These are phyloP conservation scores for Stereum hirsutum DNA, from an alignment of 1,284 basidiomycete genomes.

Conservation along the genomic window DNA sequence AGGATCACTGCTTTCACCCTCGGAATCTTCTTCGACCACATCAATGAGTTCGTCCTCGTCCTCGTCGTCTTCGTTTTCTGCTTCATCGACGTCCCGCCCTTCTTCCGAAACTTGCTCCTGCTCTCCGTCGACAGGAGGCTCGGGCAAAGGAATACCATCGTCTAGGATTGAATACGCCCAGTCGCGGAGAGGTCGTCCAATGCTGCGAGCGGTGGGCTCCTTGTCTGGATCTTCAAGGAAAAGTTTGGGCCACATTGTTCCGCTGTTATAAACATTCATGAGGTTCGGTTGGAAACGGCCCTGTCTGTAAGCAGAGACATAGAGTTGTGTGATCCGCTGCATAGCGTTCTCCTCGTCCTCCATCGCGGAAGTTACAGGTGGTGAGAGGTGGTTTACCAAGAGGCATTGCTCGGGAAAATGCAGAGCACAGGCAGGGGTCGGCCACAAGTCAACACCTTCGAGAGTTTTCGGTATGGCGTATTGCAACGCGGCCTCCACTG, in stretches of 20 bases:
- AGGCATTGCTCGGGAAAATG: slow-evolving; percentile 47
- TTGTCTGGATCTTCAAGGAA: slow-evolving; percentile 72
- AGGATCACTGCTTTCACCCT: slow-evolving; percentile 33
- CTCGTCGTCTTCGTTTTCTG: slow-evolving; percentile 23
- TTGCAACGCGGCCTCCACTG: slow-evolving; percentile 66
- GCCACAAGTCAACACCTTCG: slow-evolving; percentile 33
- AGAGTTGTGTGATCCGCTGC: slow-evolving; percentile 32
- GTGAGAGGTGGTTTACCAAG: slow-evolving; percentile 26
- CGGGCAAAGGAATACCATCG: slow-evolving; percentile 50
- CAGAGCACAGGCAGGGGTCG: slow-evolving; percentile 45
- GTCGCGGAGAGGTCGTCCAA: slow-evolving; percentile 52
- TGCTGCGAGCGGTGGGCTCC: slow-evolving; percentile 49
- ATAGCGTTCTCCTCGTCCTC: slow-evolving; percentile 18
- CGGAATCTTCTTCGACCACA: slow-evolving; percentile 37
- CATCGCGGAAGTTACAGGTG: slow-evolving; percentile 14
- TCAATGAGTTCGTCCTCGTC: slow-evolving; percentile 54
- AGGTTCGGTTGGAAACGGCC: slow-evolving; percentile 49
- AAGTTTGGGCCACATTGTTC: slow-evolving; percentile 58
- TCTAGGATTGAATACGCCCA: slow-evolving; percentile 66
- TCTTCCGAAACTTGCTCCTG: slow-evolving; percentile 17
- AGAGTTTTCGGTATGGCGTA: slow-evolving; percentile 59
- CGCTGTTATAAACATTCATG: slow-evolving; percentile 50
- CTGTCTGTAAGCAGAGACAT: slow-evolving; percentile 52
- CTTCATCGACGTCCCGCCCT: slow-evolving; percentile 10
- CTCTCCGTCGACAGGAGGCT: slow-evolving; percentile 11